Evolutionary conservation across 371 early-diverging fungal genomes (phyloP).

Genomic region (Lichtheimia ramosa): DNA sequence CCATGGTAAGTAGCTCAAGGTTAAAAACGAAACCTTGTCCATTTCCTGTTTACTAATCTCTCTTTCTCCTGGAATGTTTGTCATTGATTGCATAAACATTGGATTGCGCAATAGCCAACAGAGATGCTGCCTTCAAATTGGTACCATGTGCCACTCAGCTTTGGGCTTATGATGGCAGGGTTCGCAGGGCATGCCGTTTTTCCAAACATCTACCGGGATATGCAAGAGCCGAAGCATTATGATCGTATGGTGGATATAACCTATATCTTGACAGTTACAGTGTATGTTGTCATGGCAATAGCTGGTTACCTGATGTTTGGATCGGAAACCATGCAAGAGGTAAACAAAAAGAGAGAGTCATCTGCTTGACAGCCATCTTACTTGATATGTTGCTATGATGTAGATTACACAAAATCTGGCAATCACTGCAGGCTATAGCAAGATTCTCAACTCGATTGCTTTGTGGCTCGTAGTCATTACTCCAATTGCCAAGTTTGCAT

Average conservation of each 20-base stretch:
- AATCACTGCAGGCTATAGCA: slow-evolving; percentile 27
- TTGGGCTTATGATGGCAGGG: slow-evolving; percentile 45
- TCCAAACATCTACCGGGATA: slow-evolving; percentile 68
- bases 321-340: slow-evolving; percentile 53
- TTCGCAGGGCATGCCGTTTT: slow-evolving; percentile 66
- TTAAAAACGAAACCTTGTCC: slow-evolving; percentile 19
- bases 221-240: slow-evolving; percentile 56
- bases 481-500: slow-evolving; percentile 36
- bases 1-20: slow-evolving; percentile 51
- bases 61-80: slow-evolving; percentile 6
- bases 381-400: slow-evolving; percentile 22
- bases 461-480: slow-evolving; percentile 29
- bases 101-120: slow-evolving; percentile 27
- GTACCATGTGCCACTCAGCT: slow-evolving; percentile 32
- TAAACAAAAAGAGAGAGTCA: slow-evolving; percentile 12
- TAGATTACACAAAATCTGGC: slow-evolving; percentile 68
- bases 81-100: slow-evolving; percentile 8
- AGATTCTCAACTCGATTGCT: slow-evolving; percentile 20
- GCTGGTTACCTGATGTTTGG: slow-evolving; percentile 83
- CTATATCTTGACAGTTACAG: slow-evolving; percentile 28
- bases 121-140: slow-evolving; percentile 31
- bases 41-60: slow-evolving; percentile 5
- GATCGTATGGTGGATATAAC: slow-evolving; percentile 41
- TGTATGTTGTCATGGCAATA: slow-evolving; percentile 33
- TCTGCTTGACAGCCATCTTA: neutral